Evolutionary conservation across 345 rosid genomes (phyloP).

Genomic region (Nasturtium officinale): DNA sequence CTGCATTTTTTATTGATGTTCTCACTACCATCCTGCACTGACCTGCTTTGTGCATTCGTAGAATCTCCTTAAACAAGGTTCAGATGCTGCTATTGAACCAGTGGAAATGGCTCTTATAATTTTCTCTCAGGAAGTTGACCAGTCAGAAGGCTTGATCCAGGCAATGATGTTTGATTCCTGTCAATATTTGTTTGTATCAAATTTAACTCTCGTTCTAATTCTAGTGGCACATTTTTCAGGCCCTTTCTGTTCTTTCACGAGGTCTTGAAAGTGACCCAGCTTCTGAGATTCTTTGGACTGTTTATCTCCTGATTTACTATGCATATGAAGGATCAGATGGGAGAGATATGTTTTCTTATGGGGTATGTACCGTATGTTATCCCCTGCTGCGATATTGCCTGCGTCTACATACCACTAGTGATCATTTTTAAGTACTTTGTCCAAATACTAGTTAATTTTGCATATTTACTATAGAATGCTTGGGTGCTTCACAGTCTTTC

Average conservation of each 20-base stretch:
- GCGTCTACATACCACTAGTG: constrained; percentile 29
- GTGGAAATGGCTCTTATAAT: constrained; percentile 77
- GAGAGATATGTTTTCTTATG: constrained; percentile 65
- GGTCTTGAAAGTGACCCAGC: constrained; percentile 75
- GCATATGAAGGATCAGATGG: constrained; percentile 49
- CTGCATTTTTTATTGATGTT: constrained; percentile 24
- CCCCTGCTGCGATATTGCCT: constrained; percentile 26
- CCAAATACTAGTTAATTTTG: constrained; percentile 6
- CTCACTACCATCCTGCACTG: constrained; percentile 31
- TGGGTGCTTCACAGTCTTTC: not conserved
- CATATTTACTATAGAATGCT: not conserved
- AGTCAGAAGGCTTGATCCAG: constrained; percentile 63
- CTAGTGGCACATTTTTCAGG: constrained; percentile 53
- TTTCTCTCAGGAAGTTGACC: constrained; percentile 64
- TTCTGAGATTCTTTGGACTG: constrained; percentile 81
- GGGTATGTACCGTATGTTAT: constrained; percentile 83
- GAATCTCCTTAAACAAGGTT: constrained; percentile 62
- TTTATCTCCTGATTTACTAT: constrained; percentile 69
- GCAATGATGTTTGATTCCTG: constrained; percentile 52
- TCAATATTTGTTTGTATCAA: constrained; percentile 16
- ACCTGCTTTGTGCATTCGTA: constrained; percentile 51
- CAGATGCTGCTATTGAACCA: constrained; percentile 50
- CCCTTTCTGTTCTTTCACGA: constrained; percentile 71
- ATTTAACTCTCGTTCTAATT: constrained; percentile 33
- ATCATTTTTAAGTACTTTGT: constrained; percentile 16